These are phyloP conservation scores for Boletales sp. DNA, from an alignment of 768 basidiomycete genomes.

Conservation along the genomic window DNA sequence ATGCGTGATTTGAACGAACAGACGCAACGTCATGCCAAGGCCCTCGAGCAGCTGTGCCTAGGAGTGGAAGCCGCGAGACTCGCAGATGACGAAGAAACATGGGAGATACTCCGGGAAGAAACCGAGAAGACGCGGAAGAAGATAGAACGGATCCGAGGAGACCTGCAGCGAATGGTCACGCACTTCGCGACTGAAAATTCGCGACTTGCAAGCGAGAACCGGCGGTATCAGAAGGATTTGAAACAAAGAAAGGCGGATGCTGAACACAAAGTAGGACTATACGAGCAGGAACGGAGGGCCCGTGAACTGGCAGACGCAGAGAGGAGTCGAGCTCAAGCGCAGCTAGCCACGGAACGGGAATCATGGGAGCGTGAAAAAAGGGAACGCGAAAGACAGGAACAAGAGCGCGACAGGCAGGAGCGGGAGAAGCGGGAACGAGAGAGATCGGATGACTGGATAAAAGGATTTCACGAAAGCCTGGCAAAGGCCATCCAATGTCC, in stretches of 20 bases:
- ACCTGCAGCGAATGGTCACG: constrained; percentile 37
- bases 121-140: constrained; percentile 39
- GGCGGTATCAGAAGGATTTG: constrained; percentile 15
- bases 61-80: constrained; percentile 46
- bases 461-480: background rate
- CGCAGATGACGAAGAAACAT: constrained; percentile 43
- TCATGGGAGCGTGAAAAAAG: constrained; percentile 6
- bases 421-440: background rate
- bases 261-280: constrained; percentile 12
- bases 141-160: constrained; percentile 37
- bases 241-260: constrained; percentile 19
- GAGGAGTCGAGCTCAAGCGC: constrained; percentile 13
- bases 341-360: constrained; percentile 15
- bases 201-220: constrained; percentile 26
- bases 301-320: constrained; percentile 23
- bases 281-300: constrained; percentile 24
- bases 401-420: background rate
- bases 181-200: constrained; percentile 36
- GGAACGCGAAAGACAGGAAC: background rate
- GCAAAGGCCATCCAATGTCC: background rate
- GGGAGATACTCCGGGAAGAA: constrained; percentile 40
- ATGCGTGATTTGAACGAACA: constrained; percentile 47
- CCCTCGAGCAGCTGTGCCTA: constrained; percentile 40
- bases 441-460: background rate
- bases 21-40: constrained; percentile 40